Base-by-base conservation (phyloP, 2,329 filamentous ascomycete species). In the Calonectria crousiana region DNA sequence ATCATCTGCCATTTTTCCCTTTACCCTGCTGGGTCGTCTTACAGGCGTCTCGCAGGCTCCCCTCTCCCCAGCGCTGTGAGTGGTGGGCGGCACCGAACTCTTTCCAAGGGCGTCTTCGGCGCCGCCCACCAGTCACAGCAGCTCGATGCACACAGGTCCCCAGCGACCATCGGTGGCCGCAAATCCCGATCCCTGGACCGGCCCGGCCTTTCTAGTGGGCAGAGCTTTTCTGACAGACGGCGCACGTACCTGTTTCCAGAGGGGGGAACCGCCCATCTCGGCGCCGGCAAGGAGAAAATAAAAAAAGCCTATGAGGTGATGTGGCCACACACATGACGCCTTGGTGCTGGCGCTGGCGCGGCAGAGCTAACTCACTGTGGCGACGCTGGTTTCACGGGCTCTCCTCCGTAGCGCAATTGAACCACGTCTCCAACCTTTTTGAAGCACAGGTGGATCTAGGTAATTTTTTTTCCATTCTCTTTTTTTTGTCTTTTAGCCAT, bases 291-390 rank as follows among this genome's bases (percentile, higher is more conserved):
- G 9, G 20, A 20, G 6, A 44, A 44, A 8, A n/a, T n/a, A 6
- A 8, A 47, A 53, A 47, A 32, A 67, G 49, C 67, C 65, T 58
- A 66, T 69, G 71, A 73, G 51, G 58, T 73, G 71, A 73, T 69
- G 71, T 65, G 47, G 38, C n/a, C 44, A 58, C 47, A 69, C 66
- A 73, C 71, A 69, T 69, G 66, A 73, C 71, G 66, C 47, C 71
- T 72, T 71, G 62, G 62, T 58, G 60, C 49, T 58, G 69, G 36
- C 49, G 49, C 69, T 56, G 66, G 70, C 65, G 65, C 71, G 65
- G 71, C 71, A 72, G 56, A 56, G 49, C 71, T 72, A 72, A 41
- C 71, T 69, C 28, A 5, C 71, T 64, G 65, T 67, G 49, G 49
- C 60, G 49, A 28, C 64, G 64, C 47, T 67, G 64, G 20, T 65